These are phyloP conservation scores for Moesziomyces sp. DNA, from an alignment of 1,284 basidiomycete species.

Conservation along the genomic window DNA sequence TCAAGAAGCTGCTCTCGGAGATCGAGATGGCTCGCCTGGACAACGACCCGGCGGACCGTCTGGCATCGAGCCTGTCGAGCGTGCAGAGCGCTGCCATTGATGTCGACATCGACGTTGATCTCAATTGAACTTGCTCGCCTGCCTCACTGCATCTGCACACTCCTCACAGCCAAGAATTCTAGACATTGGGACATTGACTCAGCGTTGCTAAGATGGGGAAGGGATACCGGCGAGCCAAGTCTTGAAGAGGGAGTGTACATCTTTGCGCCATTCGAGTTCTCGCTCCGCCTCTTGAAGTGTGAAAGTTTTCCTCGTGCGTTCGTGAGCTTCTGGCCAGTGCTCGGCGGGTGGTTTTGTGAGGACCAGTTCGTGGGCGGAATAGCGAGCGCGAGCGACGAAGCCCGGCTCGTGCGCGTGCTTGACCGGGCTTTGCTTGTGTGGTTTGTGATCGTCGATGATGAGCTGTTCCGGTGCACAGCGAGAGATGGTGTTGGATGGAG, in stretches of 20 bases:
- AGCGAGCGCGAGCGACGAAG: slow-evolving; percentile 54
- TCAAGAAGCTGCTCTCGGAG: slow-evolving; percentile 87
- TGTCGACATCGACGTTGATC: slow-evolving; percentile 48
- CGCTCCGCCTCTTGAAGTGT: slow-evolving; percentile 38
- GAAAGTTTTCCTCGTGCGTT: slow-evolving; percentile 48
- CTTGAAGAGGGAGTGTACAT: slow-evolving; percentile 37
- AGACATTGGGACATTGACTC: background rate
- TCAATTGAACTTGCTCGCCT: slow-evolving; percentile 18
- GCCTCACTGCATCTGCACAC: background rate
- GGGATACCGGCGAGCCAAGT: slow-evolving; percentile 21
- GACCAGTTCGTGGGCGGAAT: slow-evolving; percentile 49
- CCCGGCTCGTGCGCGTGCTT: slow-evolving; percentile 8
- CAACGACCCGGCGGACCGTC: slow-evolving; percentile 68
- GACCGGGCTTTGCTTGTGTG: slow-evolving; percentile 52
- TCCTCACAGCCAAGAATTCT: background rate
- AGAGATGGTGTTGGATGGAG: slow-evolving; percentile 9
- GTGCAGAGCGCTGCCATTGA: slow-evolving; percentile 40
- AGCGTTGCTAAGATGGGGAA: background rate
- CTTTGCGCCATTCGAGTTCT: slow-evolving; percentile 52
- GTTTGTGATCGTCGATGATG: slow-evolving; percentile 50
- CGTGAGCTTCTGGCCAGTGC: slow-evolving; percentile 56
- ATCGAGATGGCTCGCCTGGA: slow-evolving; percentile 96
- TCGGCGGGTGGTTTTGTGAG: slow-evolving; percentile 11
- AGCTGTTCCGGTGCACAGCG: slow-evolving; percentile 2
- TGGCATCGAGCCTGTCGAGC: slow-evolving; percentile 64